Conservation (phyloP, 495 filamentous ascomycete genomes). For the Rostrohypoxylon terebratum region DNA sequence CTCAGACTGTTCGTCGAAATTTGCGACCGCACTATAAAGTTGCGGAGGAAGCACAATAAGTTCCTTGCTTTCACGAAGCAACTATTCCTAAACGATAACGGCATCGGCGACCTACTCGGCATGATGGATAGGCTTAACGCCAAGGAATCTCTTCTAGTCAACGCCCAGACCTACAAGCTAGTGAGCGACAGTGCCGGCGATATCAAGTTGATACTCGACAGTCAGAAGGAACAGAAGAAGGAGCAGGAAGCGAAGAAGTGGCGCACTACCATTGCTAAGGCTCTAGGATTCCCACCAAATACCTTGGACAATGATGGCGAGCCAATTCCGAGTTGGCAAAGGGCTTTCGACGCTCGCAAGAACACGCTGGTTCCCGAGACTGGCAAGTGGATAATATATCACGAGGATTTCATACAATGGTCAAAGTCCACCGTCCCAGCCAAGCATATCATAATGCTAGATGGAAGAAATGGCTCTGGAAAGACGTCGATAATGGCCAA, state of each 20-base stretch:
- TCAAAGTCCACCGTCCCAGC: constrained; percentile 36
- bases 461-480: constrained; percentile 52
- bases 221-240: constrained; percentile 50
- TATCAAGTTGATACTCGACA: constrained; percentile 51
- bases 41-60: constrained; percentile 51
- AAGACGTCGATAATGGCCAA: constrained; percentile 56
- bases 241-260: constrained; percentile 53
- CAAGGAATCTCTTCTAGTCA: constrained; percentile 53
- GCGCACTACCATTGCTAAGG: constrained; percentile 48
- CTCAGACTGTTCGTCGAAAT: constrained; percentile 57
- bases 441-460: constrained; percentile 48
- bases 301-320: constrained; percentile 51
- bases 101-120: constrained; percentile 51
- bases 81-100: constrained; percentile 55
- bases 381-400: constrained; percentile 50
- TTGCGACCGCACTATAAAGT: constrained; percentile 54
- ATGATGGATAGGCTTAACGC: constrained; percentile 55
- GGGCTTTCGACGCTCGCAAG: constrained; percentile 51
- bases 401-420: constrained; percentile 50
- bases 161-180: constrained; percentile 54
- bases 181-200: constrained; percentile 52
- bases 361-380: constrained; percentile 52
- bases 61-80: constrained; percentile 51
- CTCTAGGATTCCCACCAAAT: constrained; percentile 51
- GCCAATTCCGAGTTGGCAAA: constrained; percentile 54